Evolutionary conservation across 768 basidiomycete genomes (phyloP), one percentile per base, ranked within the genome.

Genomic region (Hericium erinaceus): DNA sequence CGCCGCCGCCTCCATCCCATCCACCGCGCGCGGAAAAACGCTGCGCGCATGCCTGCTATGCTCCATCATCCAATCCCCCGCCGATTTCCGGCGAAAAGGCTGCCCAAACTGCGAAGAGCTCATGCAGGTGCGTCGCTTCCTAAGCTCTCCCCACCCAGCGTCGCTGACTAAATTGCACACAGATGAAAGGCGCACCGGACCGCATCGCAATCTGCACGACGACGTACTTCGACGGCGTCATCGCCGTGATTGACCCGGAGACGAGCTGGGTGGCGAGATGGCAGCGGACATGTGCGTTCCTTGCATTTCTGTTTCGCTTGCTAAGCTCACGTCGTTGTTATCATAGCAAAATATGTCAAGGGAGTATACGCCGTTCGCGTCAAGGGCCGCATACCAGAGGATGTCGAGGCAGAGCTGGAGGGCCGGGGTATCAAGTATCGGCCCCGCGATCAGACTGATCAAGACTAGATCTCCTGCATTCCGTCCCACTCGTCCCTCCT

Each of bases 71-170:
- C 92, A 92, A 65, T 76, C 84, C 0, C 83, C 92, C 0, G 74
- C 76, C 41, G 95, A 98, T 63, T 99, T 98, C 69, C 76, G 86
- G 46, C 84, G 81, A 64, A 73, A 76, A 20, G 97, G 97, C 5
- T 99, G 97, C 69, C 95, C 95, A 48, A 99, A 99, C 70, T 99
- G 97, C 67, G 95, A 98, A 64, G 92, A 95, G 68, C 78, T 95
- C 63, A 80, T 98, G 70, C 88, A 94, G 78, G 95, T 95, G 59
- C 56, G 80, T 69, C 7, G 33, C 39, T 39, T 39, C 8, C 28
- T 26, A 37, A 9, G 11, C n/a, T 49, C 33, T n/a, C 7, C 5
- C 24, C 33, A 7, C 50, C 53, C n/a, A 18, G 16, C 2, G 8
- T 20, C 18, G 15, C 44, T 41, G 46, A 60, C 38, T 22, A 18